Conservation (phyloP, 768 basidiomycete genomes). For the Mycena crocata region DNA sequence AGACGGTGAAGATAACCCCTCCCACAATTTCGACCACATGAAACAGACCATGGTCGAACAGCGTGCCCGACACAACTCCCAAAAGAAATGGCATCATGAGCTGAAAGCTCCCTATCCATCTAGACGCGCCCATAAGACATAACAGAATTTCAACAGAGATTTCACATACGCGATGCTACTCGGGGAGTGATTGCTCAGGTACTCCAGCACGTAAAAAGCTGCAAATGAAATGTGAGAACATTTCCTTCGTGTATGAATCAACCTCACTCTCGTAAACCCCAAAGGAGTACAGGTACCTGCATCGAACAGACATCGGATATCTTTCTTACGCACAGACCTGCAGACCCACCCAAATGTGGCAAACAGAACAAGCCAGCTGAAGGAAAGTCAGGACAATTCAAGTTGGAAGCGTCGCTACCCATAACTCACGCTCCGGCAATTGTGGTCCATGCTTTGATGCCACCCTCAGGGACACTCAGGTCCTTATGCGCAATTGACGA, state of each 20-base stretch:
- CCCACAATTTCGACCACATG: conserved; percentile 28
- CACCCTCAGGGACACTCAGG: conserved; percentile 17
- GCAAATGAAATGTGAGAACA: not conserved
- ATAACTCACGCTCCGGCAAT: conserved; percentile 21
- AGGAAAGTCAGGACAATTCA: no score
- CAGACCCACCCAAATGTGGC: not conserved
- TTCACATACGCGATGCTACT: conserved; percentile 27
- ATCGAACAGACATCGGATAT: not conserved
- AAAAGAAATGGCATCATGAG: conserved; percentile 38
- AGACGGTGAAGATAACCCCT: conserved; percentile 34
- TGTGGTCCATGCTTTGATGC: conserved; percentile 15
- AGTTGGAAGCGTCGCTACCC: no score
- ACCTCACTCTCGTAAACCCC: conserved; percentile 22
- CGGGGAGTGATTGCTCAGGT: conserved; percentile 18
- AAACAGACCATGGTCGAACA: conserved; percentile 37
- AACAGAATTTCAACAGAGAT: not conserved
- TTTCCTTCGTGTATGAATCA: not conserved
- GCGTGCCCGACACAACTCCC: conserved; percentile 35
- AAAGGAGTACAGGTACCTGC: conserved; percentile 17
- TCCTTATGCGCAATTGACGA: not conserved
- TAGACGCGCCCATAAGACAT: conserved; percentile 1
- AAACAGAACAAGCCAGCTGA: not conserved
- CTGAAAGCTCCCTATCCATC: conserved; percentile 41
- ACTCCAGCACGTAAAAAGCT: conserved; percentile 23
- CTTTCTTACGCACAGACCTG: not conserved